phyloP scores from a whole-genome alignment of 371 early-diverging fungal species.

The Mortierella sp. region DNA sequence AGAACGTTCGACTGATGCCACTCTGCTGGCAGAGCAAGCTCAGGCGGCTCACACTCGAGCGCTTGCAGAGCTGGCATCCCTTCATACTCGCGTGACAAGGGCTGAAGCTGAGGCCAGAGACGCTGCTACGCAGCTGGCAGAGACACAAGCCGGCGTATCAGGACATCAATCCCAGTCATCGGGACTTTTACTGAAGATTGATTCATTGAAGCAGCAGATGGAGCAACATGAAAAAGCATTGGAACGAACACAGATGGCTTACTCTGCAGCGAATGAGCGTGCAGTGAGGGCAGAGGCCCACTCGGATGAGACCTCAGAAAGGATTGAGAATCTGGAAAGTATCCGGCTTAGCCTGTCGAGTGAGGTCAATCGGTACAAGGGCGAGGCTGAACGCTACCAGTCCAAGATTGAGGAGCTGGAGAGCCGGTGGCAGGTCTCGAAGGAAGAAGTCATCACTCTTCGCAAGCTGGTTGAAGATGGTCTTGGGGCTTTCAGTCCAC shows the following conservation, averaged over 20 bases:
- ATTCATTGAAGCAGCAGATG: conserved; percentile 42
- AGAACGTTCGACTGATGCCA: conserved; percentile 60
- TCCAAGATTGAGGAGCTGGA: conserved; percentile 51
- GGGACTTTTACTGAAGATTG: conserved; percentile 42
- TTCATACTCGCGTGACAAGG: conserved; percentile 59
- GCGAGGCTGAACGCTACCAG: conserved; percentile 43
- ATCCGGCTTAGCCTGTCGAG: conserved; percentile 26
- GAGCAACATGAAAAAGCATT: conserved; percentile 55
- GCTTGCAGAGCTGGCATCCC: conserved; percentile 59
- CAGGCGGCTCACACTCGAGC: conserved; percentile 66
- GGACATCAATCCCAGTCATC: conserved; percentile 46
- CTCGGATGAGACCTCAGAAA: conserved; percentile 31
- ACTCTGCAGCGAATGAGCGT: conserved; percentile 52
- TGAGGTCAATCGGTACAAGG: conserved; percentile 37
- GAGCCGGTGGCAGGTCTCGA: conserved; percentile 42
- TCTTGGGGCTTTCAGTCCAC: conserved; percentile 44
- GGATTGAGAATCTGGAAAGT: conserved; percentile 49
- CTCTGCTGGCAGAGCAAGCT: conserved; percentile 63
- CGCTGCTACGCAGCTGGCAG: conserved; percentile 50
- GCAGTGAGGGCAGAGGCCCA: conserved; percentile 54
- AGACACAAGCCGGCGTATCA: conserved; percentile 51
- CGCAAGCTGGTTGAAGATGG: conserved; percentile 57
- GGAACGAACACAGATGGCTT: conserved; percentile 53
- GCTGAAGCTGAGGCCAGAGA: conserved; percentile 65
- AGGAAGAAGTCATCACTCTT: conserved; percentile 54